Base-by-base conservation (phyloP, 768 basidiomycete genomes). In the Leccinum variicolor region DNA sequence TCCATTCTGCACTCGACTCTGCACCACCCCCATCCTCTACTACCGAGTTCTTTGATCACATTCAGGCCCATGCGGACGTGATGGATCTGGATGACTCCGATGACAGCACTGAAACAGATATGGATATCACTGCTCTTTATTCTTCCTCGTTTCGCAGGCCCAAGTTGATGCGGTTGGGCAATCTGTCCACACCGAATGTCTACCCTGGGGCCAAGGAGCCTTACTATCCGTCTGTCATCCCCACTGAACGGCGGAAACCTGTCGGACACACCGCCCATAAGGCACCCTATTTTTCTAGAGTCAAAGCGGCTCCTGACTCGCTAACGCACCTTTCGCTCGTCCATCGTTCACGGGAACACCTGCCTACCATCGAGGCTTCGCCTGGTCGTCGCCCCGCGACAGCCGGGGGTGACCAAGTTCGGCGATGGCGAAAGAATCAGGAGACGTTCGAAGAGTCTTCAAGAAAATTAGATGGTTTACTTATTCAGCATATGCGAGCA, bases 401-500 rank as follows among this genome's bases (percentile, higher is more conserved):
- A 4, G 59, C 58, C 1, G 60, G 63, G 34, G 41, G 29, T 23
- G 74, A 72, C 9, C 69, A 60, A 46, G 59, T 71, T 28, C 62
- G 62, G 39, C 65, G 39, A 29, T 74, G 71, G 71, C 72, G 60
- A 54, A 58, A 48, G 48, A 69, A 73, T 5, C 73, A 76, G 53
- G 64, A 67, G 33, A 68, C 64, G 43, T 74, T 75, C 69, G 76
- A 83, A 62, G 85, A 88, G 70, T 84, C 84, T 28, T 69, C 86
- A 59, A 78, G 74, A 73, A 82, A 79, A 72, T 74, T 93, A 62
- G 90, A 93, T 68, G 91, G 90, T 60, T 81, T 94, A 84, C 74
- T 94, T 53, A 74, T 85, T 54, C 85, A 87, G 69, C 92, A 94
- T 69, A 88, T 93, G 77, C 88, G 89, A 73, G 80, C 85, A 53